phyloP scores from a whole-genome alignment of 2,329 filamentous ascomycete species.

The Pestalotiopsis sp. region DNA sequence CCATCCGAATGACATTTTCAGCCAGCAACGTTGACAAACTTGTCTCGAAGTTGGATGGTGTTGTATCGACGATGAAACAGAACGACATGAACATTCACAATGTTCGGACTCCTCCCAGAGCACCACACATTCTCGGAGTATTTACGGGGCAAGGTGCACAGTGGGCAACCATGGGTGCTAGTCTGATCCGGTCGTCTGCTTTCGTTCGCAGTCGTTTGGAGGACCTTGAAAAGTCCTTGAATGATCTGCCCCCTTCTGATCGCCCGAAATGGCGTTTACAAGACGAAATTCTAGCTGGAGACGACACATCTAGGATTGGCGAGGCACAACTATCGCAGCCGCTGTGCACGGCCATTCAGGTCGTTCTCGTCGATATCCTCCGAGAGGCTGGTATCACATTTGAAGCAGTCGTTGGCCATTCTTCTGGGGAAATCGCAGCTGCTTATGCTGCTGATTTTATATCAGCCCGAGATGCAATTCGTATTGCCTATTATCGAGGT shows the following conservation, averaged over 20 bases:
- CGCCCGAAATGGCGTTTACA: slow-evolving; percentile 12
- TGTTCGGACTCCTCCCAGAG: not conserved
- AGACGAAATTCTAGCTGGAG: not conserved
- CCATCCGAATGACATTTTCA: too few species aligned
- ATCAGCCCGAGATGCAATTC: slow-evolving; percentile 30
- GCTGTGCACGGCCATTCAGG: slow-evolving; percentile 40
- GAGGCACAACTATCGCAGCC: slow-evolving; percentile 34
- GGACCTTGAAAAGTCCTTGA: not conserved
- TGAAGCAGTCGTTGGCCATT: slow-evolving; percentile 40
- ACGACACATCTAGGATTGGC: not conserved
- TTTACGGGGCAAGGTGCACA: slow-evolving; percentile 30
- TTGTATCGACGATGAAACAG: too few species aligned
- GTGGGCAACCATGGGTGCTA: slow-evolving; percentile 33
- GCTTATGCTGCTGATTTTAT: slow-evolving; percentile 41
- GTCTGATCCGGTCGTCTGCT: slow-evolving; percentile 18
- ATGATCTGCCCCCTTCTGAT: not conserved
- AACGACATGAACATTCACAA: not conserved
- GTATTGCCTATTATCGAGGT: slow-evolving; percentile 29
- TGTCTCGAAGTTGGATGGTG: too few species aligned
- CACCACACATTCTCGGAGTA: slow-evolving; percentile 23
- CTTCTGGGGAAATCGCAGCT: slow-evolving; percentile 45
- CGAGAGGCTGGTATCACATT: slow-evolving; percentile 36
- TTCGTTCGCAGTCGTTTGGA: not conserved
- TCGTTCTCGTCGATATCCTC: slow-evolving; percentile 39
- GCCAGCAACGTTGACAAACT: too few species aligned